Evolutionary conservation across 2,329 filamentous ascomycete species (phyloP).

Genomic region (Aspergillus vadensis): DNA sequence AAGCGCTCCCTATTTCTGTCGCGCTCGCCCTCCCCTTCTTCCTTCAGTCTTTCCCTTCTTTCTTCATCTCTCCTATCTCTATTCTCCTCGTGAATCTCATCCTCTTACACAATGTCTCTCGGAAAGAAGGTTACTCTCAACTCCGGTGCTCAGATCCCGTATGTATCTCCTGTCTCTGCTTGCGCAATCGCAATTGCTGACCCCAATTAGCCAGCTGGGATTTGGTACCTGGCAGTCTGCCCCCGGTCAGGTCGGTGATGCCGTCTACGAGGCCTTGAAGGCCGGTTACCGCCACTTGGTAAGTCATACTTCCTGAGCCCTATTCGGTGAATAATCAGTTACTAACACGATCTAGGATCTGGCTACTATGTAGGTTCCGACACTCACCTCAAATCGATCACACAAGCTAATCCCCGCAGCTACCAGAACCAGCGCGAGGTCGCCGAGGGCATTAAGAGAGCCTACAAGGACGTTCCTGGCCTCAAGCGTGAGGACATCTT

Average conservation of each 20-base stretch:
- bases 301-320: conserved; percentile 12
- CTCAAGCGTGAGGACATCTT: conserved; percentile 46
- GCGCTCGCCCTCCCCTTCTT: background rate
- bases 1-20: conserved; percentile 12
- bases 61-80: background rate
- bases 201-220: conserved; percentile 36
- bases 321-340: background rate
- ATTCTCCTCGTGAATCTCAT: background rate
- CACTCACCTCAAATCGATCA: background rate
- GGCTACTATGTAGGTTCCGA: conserved; percentile 40
- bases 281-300: conserved; percentile 45
- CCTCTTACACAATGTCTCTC: conserved; percentile 39
- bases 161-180: conserved; percentile 18
- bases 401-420: conserved; percentile 19
- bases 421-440: conserved; percentile 45
- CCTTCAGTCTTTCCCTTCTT: background rate
- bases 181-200: background rate
- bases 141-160: conserved; percentile 43
- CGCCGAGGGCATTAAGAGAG: conserved; percentile 37
- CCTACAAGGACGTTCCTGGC: conserved; percentile 41
- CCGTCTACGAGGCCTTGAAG: conserved; percentile 44
- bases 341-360: conserved; percentile 35
- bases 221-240: conserved; percentile 46
- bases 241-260: conserved; percentile 43
- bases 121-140: conserved; percentile 43